A percentile compares a stretch with the other conserved stretches of the same genome.
Conservation (phyloP, 805 yeast genomes). For the Diddensiella santjacobensis region DNA sequence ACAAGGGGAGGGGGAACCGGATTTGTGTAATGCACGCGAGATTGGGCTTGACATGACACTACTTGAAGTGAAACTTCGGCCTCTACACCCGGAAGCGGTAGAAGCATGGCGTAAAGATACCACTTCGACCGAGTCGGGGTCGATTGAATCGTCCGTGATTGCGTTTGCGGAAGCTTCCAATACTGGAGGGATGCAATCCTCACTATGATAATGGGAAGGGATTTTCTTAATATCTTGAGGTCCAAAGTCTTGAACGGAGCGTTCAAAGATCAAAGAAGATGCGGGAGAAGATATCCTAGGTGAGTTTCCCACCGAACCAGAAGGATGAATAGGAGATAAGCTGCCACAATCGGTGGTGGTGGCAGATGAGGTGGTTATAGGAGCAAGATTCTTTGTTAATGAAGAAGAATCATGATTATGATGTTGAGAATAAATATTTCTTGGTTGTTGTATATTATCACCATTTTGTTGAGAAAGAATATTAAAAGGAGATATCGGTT, state of each 20-base stretch:
- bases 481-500: not conserved
- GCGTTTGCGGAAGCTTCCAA: constrained; percentile 73
- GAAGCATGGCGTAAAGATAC: constrained; percentile 61
- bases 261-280: constrained; percentile 57
- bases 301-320: constrained; percentile 10
- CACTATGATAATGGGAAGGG: constrained; percentile 43
- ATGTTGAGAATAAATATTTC: not conserved
- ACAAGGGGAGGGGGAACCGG: not conserved
- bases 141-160: constrained; percentile 50
- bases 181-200: constrained; percentile 77
- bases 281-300: constrained; percentile 28
- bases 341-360: constrained; percentile 12
- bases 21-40: constrained; percentile 3
- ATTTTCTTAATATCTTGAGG: constrained; percentile 18
- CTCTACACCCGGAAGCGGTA: constrained; percentile 7
- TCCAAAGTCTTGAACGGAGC: constrained; percentile 58
- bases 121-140: constrained; percentile 68
- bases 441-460: not conserved
- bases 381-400: not conserved
- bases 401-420: not conserved
- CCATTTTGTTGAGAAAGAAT: not conserved
- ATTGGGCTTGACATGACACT: constrained; percentile 12
- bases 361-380: constrained; percentile 7
- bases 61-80: constrained; percentile 13
- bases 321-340: constrained; percentile 14